A percentile compares a stretch with the other conserved stretches of the same genome.
These are phyloP conservation scores for Przewalskia tangutica DNA, from an alignment of 257 asterid species.

Conservation along the genomic window DNA sequence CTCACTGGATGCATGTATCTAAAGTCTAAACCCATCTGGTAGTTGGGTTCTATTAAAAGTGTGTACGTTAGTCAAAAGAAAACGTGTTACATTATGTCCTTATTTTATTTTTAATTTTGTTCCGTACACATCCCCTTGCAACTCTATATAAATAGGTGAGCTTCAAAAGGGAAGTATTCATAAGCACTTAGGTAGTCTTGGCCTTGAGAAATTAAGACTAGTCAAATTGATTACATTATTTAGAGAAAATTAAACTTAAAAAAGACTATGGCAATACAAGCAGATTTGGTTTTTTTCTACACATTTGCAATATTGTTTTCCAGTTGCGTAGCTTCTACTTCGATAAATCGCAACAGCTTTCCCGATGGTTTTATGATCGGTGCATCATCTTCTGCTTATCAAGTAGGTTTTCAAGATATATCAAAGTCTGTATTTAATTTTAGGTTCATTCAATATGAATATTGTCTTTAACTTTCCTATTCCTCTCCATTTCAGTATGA, in stretches of 20 bases:
- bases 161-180: neutral
- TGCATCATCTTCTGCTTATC: slow-evolving; percentile 4
- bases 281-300: neutral
- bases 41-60: neutral
- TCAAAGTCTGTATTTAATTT: neutral
- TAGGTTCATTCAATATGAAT: neutral
- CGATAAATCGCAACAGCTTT: neutral
- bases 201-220: neutral
- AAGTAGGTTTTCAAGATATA: neutral
- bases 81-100: neutral
- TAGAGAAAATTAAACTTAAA: neutral
- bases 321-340: neutral
- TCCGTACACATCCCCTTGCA: neutral
- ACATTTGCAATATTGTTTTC: neutral
- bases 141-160: neutral
- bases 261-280: neutral
- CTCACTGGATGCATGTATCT: neutral
- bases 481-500: slow-evolving; percentile 2
- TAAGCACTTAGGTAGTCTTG: neutral
- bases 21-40: neutral
- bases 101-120: too few species aligned
- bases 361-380: neutral
- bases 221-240: neutral
- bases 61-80: neutral
- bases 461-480: too few species aligned